Evolutionary conservation across 805 yeast genomes (phyloP).

Genomic region (Starmerella riodocensis): DNA sequence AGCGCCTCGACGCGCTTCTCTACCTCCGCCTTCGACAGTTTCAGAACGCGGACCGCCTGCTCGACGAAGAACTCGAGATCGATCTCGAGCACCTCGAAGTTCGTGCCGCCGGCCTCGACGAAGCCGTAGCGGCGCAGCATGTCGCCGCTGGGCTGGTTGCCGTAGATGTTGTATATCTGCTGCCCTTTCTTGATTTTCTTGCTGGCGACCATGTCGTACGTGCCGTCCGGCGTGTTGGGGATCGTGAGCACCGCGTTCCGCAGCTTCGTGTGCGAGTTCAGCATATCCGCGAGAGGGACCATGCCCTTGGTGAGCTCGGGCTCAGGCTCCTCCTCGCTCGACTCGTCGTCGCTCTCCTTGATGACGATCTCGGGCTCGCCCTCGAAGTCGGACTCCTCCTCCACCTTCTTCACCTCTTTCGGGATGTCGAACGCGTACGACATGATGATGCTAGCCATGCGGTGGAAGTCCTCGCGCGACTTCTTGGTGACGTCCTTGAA

Average conservation of each 20-base stretch:
- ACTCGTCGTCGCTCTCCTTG: constrained; percentile 23
- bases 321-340: constrained; percentile 29
- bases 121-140: constrained; percentile 82
- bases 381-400: constrained; percentile 29
- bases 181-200: constrained; percentile 47
- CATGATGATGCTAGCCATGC: constrained; percentile 69
- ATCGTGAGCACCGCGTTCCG: constrained; percentile 63
- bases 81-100: constrained; percentile 71
- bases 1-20: constrained; percentile 7
- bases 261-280: constrained; percentile 69
- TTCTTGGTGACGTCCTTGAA: constrained; percentile 23
- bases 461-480: constrained; percentile 47
- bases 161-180: constrained; percentile 79
- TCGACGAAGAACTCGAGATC: constrained; percentile 2
- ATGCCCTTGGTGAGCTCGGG: constrained; percentile 48
- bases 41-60: constrained; percentile 3
- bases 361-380: no score
- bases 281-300: constrained; percentile 86
- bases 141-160: constrained; percentile 72
- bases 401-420: constrained; percentile 4
- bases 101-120: constrained; percentile 61
- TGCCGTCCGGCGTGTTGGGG: constrained; percentile 23
- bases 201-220: constrained; percentile 60
- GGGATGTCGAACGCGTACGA: constrained; percentile 78
- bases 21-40: neutral